These are phyloP conservation scores for Cucurbita moschata DNA, from an alignment of 306 rosid species.

Conservation along the genomic window DNA sequence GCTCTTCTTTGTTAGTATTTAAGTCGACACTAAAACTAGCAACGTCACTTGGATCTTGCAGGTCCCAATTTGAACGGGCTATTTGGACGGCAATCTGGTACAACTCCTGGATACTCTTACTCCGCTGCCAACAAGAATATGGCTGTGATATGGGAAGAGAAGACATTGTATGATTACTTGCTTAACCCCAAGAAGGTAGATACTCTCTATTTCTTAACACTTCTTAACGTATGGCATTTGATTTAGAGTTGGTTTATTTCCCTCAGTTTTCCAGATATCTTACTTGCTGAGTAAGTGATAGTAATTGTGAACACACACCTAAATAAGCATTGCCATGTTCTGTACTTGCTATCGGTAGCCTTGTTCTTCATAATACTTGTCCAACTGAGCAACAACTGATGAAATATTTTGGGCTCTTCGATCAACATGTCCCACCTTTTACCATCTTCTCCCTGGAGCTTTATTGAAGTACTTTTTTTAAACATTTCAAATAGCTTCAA, in stretches of 20 bases:
- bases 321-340: neutral
- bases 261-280: neutral
- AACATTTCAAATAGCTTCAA: neutral
- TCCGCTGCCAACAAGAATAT: conserved; percentile 8
- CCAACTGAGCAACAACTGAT: neutral
- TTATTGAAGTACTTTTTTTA: neutral
- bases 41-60: neutral
- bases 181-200: conserved; percentile 6
- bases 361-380: neutral
- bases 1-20: neutral
- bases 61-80: conserved; percentile 4
- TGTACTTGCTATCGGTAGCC: neutral
- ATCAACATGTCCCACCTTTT: neutral
- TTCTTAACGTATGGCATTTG: neutral
- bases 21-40: neutral
- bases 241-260: neutral
- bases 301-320: neutral
- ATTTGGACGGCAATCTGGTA: conserved; percentile 4
- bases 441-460: neutral
- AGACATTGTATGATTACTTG: conserved; percentile 4
- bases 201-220: neutral
- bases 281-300: neutral
- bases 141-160: conserved; percentile 5
- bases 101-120: conserved; percentile 7
- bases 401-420: neutral